A percentile compares a stretch with the other conserved stretches of the same genome.
Evolutionary conservation across 2,329 filamentous ascomycete genomes (phyloP).

Genomic region (Seiridium cupressi): DNA sequence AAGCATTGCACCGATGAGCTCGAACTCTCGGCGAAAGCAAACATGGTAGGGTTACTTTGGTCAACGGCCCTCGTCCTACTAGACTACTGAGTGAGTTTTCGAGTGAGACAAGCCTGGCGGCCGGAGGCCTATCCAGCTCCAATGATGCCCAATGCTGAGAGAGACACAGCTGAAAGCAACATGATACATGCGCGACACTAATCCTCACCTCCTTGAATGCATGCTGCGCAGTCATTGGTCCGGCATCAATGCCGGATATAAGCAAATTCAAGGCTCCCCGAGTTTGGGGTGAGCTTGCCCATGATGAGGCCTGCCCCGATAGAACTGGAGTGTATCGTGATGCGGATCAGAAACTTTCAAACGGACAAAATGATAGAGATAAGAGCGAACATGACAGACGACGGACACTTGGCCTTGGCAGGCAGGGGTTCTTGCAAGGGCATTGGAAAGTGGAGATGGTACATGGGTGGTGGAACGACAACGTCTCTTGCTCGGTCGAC

Average conservation of each 20-base stretch:
- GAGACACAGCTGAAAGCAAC: not conserved
- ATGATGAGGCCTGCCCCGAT: not conserved
- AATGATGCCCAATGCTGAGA: not conserved
- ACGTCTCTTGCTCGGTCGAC: not conserved
- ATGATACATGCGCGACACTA: not conserved
- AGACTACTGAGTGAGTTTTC: not conserved
- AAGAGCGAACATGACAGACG: not conserved
- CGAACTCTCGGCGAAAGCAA: constrained; percentile 8
- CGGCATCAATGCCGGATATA: not conserved
- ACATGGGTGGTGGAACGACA: not conserved
- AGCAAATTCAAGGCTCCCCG: not conserved
- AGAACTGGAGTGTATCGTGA: not conserved
- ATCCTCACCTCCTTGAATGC: not conserved
- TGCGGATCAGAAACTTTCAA: not conserved
- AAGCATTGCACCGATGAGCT: not conserved
- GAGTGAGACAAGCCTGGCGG: not conserved
- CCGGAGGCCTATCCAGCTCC: not conserved
- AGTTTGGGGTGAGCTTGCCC: too few relatives aligned
- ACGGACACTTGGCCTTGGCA: not conserved
- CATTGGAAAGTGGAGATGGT: too few relatives aligned
- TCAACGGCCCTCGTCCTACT: constrained; percentile 1
- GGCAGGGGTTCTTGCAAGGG: too few relatives aligned
- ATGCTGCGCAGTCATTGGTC: not conserved
- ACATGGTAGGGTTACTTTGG: constrained; percentile 6
- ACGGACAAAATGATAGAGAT: not conserved